These are phyloP conservation scores for Sporothrix euskadiensis DNA, from an alignment of 2,329 filamentous ascomycete species.

Conservation along the genomic window DNA sequence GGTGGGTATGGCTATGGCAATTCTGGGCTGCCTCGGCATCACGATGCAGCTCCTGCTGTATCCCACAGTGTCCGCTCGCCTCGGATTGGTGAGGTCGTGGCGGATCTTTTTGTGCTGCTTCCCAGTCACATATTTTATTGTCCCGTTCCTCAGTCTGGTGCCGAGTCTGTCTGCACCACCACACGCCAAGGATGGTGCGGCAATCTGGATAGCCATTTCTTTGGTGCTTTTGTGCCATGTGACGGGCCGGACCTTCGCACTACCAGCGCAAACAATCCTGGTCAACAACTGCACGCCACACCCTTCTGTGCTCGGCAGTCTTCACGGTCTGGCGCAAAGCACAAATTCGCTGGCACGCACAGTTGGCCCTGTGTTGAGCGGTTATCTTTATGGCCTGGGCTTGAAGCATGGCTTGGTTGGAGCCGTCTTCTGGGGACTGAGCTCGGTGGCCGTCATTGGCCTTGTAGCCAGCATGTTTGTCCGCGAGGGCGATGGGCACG, in stretches of 20 bases:
- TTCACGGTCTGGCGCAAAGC: slow-evolving; percentile 60
- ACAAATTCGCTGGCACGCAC: slow-evolving; percentile 60
- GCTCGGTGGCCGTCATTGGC: slow-evolving; percentile 51
- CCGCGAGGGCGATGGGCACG: slow-evolving; percentile 63
- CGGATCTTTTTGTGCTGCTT: slow-evolving; percentile 69
- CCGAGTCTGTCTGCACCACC: slow-evolving; percentile 57
- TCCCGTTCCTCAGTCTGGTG: slow-evolving; percentile 70
- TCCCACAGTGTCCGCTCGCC: slow-evolving; percentile 62
- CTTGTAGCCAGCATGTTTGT: slow-evolving; percentile 54
- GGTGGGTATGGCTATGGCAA: slow-evolving; percentile 76
- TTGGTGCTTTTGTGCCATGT: slow-evolving; percentile 68
- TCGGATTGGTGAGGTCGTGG: slow-evolving; percentile 70
- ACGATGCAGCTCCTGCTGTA: slow-evolving; percentile 71
- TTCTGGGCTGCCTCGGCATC: slow-evolving; percentile 75
- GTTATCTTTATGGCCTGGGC: slow-evolving; percentile 61
- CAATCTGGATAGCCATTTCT: slow-evolving; percentile 66
- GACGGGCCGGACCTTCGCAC: slow-evolving; percentile 68
- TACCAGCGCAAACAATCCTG: slow-evolving; percentile 60
- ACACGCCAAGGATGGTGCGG: slow-evolving; percentile 52
- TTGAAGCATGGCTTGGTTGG: slow-evolving; percentile 59
- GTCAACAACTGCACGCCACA: slow-evolving; percentile 62
- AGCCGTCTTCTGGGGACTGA: slow-evolving; percentile 59
- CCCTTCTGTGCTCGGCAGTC: slow-evolving; percentile 58
- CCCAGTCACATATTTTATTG: slow-evolving; percentile 66
- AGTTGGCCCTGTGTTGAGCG: slow-evolving; percentile 61